These are phyloP conservation scores for Chalaropsis thielavioides DNA, from an alignment of 2,329 filamentous ascomycete genomes.

Conservation along the genomic window DNA sequence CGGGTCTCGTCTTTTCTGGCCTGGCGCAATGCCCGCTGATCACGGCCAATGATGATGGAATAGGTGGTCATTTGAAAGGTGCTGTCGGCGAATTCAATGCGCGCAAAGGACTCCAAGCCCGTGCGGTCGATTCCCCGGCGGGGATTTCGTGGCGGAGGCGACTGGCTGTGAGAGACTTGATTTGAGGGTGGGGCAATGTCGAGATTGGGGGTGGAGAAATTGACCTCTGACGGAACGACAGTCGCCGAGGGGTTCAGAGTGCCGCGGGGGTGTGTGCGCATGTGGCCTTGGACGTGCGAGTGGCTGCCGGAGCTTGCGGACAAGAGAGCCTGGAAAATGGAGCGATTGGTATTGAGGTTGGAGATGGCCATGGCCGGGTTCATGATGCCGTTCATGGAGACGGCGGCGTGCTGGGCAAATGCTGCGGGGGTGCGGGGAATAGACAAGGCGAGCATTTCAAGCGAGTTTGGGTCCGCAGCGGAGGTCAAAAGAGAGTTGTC, in stretches of 20 bases:
- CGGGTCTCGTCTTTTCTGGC: constrained; percentile 39
- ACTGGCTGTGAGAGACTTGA: not conserved
- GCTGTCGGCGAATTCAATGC: constrained; percentile 58
- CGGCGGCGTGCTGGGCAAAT: constrained; percentile 15
- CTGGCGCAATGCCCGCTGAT: constrained; percentile 44
- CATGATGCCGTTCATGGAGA: constrained; percentile 1
- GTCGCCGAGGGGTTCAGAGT: constrained; percentile 9
- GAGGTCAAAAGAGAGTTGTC: not conserved
- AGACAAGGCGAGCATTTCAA: constrained; percentile 10
- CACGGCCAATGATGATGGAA: constrained; percentile 56
- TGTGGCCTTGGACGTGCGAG: constrained; percentile 1
- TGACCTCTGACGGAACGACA: constrained; percentile 14
- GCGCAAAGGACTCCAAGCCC: constrained; percentile 41
- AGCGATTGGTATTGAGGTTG: constrained; percentile 6
- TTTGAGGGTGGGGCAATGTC: constrained; percentile 8
- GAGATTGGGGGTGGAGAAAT: constrained; percentile 1
- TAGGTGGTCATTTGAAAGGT: constrained; percentile 68
- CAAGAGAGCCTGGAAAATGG: constrained; percentile 9
- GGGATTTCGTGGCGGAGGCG: not conserved
- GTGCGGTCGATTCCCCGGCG: not conserved
- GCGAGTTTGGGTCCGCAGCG: not conserved
- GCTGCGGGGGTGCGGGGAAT: constrained; percentile 15
- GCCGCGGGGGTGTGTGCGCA: constrained; percentile 4
- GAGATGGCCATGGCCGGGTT: not conserved
- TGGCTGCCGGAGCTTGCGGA: not conserved